A percentile compares a stretch with the other conserved stretches of the same genome.
Conservation (phyloP, 2,329 filamentous ascomycete species). For the Capronia epimyces region DNA sequence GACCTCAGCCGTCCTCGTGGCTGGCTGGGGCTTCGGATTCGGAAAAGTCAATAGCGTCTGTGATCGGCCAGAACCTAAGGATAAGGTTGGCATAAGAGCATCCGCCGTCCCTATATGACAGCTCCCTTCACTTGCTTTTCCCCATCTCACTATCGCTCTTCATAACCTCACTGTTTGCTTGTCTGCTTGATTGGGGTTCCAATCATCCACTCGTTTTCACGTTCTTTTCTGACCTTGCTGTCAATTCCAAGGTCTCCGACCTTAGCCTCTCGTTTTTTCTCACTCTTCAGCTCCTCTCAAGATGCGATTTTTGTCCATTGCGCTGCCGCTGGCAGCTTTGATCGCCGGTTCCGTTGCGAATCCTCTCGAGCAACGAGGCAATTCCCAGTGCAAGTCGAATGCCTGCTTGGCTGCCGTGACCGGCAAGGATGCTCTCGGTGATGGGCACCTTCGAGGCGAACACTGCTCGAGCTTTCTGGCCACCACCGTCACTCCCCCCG, state of each 20-base stretch:
- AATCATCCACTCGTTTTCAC: constrained; percentile 27
- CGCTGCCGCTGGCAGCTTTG: constrained; percentile 26
- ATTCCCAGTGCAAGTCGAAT: constrained; percentile 12
- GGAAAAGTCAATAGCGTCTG: not conserved
- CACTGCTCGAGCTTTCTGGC: constrained; percentile 28
- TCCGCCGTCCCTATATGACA: constrained; percentile 6
- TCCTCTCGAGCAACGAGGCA: constrained; percentile 10
- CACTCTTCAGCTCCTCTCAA: not conserved
- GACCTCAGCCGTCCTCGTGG: constrained; percentile 18
- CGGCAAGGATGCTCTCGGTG: constrained; percentile 26
- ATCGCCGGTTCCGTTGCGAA: constrained; percentile 24
- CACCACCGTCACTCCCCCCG: constrained; percentile 19
- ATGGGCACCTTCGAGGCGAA: constrained; percentile 18
- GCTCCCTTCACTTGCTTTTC: not conserved
- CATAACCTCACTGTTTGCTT: constrained; percentile 5
- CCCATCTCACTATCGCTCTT: constrained; percentile 22
- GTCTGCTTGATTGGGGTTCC: constrained; percentile 27
- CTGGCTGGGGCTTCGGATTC: constrained; percentile 10
- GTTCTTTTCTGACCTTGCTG: constrained; percentile 20
- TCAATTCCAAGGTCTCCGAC: constrained; percentile 23
- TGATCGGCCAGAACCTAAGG: constrained; percentile 5
- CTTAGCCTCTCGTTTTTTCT: constrained; percentile 27
- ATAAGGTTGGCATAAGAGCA: constrained; percentile 19
- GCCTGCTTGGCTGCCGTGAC: constrained; percentile 28
- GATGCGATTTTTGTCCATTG: constrained; percentile 25